Conservation (phyloP, 257 asterid genomes). For the Solanum piurae region DNA sequence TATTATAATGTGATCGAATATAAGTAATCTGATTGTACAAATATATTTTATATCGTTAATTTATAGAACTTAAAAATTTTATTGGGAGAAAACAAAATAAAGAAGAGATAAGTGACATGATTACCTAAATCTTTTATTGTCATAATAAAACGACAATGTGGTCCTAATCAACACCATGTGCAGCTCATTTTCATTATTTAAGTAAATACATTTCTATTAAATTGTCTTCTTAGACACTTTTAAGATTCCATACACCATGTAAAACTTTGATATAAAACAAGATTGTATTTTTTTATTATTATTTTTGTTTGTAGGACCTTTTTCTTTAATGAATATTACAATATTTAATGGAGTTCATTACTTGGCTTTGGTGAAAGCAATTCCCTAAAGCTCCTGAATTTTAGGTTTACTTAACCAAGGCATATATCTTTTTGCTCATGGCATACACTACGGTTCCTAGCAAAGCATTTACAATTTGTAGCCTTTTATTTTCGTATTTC, state of each 20-base stretch:
- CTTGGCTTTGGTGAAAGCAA: not conserved
- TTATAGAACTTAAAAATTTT: not conserved
- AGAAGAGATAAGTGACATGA: not conserved
- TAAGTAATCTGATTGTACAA: not conserved
- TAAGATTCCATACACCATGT: constrained; percentile 3
- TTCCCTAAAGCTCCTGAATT: not conserved
- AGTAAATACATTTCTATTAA: not conserved
- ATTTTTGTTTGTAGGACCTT: not conserved
- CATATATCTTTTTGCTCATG: not conserved
- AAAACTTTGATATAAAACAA: not conserved
- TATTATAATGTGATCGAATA: not conserved
- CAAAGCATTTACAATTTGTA: not conserved
- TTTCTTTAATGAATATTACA: not conserved
- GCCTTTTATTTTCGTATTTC: not conserved
- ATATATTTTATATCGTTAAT: not conserved
- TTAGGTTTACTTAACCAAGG: not conserved
- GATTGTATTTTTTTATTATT: not conserved
- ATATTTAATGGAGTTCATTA: not conserved
- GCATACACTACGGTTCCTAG: not conserved
- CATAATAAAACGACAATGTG: not conserved
- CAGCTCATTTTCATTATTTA: not conserved
- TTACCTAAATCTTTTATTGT: not conserved
- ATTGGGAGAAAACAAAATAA: not conserved
- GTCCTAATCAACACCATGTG: not conserved
- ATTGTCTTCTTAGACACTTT: not conserved